Evolutionary conservation across 306 rosid genomes (phyloP).

Genomic region (Comarum palustre): DNA sequence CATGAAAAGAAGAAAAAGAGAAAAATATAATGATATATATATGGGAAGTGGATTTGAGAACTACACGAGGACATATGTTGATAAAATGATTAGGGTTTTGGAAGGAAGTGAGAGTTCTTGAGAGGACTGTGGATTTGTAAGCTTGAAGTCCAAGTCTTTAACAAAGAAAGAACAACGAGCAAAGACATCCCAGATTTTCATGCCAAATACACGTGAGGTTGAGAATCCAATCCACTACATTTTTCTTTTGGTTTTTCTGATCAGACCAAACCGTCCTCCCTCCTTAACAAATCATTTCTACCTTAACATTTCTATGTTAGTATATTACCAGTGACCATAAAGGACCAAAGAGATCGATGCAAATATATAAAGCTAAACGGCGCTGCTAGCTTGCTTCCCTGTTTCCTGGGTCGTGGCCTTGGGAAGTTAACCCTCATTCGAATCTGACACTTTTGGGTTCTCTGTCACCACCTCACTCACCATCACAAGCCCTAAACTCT

Average conservation of each 20-base stretch:
- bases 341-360: not conserved
- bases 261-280: constrained; percentile 32
- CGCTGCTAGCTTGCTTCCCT: not conserved
- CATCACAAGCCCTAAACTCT: not conserved
- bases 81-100: constrained; percentile 37
- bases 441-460: not conserved
- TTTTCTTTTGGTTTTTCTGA: constrained; percentile 6
- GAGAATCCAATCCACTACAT: constrained; percentile 35
- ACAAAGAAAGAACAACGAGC: constrained; percentile 11
- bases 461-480: not conserved
- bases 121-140: constrained; percentile 50
- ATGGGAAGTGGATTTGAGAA: not conserved
- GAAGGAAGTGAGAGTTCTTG: constrained; percentile 15
- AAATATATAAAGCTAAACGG: not conserved
- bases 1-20: constrained; percentile 58
- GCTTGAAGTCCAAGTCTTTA: constrained; percentile 32
- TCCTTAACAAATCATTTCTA: constrained; percentile 3
- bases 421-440: not conserved
- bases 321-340: not conserved
- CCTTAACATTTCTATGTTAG: not conserved
- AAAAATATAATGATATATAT: not conserved
- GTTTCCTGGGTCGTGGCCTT: constrained; percentile 7
- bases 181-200: constrained; percentile 75
- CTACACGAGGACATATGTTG: constrained; percentile 25
- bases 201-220: constrained; percentile 69